Conservation (phyloP, 345 rosid genomes). For the Cardamine resedifolia region DNA sequence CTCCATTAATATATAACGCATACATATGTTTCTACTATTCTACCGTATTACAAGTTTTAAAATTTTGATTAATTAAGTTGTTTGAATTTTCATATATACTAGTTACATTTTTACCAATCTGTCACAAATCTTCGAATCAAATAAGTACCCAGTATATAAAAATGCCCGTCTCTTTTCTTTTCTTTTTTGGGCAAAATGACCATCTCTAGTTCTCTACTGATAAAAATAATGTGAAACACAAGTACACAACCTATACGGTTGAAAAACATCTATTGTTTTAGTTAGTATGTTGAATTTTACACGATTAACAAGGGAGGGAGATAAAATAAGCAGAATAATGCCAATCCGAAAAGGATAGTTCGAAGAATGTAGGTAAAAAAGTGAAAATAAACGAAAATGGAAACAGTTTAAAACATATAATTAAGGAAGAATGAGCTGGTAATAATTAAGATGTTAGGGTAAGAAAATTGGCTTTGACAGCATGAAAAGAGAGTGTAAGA, state of each 20-base stretch:
- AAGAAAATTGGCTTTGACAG: conserved; percentile 26
- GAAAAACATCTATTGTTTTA: neutral
- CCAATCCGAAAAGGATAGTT: neutral
- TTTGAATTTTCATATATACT: neutral
- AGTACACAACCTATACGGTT: neutral
- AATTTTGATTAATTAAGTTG: neutral
- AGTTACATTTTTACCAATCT: neutral
- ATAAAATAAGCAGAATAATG: neutral
- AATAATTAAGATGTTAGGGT: conserved; percentile 9
- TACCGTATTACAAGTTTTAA: neutral
- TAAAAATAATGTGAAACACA: neutral
- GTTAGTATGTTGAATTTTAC: neutral
- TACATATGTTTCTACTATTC: neutral
- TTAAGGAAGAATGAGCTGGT: conserved; percentile 24
- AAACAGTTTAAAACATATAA: conserved; percentile 19
- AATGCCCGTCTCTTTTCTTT: neutral
- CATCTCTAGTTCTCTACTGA: neutral
- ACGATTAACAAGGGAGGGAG: neutral
- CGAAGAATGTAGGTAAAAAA: conserved; percentile 7
- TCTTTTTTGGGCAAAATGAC: no score
- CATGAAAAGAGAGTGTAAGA: conserved; percentile 24
- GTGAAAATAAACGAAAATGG: conserved; percentile 10
- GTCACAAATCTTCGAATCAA: neutral
- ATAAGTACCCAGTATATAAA: neutral
- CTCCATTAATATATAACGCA: conserved; percentile 12